Percentiles rank a stretch among this genome's conserved stretches.
phyloP scores from a whole-genome alignment of 225 moss, liverwort and hornwort species.

The Marchantia polymorpha region DNA sequence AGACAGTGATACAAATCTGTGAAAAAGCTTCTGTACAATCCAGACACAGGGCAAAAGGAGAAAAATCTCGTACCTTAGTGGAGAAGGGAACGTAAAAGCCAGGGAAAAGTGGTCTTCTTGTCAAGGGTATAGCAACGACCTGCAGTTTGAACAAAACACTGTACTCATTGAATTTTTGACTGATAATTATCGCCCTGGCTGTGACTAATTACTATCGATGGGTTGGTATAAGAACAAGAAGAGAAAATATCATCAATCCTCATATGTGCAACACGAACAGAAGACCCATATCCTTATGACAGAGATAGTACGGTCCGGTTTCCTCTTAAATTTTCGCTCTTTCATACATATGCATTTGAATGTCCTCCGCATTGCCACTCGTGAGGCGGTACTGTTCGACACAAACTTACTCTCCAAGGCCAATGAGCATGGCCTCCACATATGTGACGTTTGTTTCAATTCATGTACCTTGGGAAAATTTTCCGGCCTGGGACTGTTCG shows the following conservation, averaged over 20 bases:
- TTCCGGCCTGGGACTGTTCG: slow-evolving; percentile 89
- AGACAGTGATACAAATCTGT: too few species aligned
- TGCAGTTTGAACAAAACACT: slow-evolving; percentile 28
- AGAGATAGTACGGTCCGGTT: neutral
- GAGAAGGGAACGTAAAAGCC: slow-evolving; percentile 96
- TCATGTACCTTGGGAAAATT: slow-evolving; percentile 53
- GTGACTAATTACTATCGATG: too few species aligned
- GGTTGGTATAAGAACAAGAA: too few species aligned
- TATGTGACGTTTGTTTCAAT: neutral
- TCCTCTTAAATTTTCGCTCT: neutral
- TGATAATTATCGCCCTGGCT: too few species aligned
- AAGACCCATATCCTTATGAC: too few species aligned
- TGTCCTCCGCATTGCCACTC: too few species aligned
- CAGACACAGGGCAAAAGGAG: neutral
- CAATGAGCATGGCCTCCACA: neutral
- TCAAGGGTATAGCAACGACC: slow-evolving; percentile 86
- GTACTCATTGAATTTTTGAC: too few species aligned
- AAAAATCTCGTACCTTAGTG: slow-evolving; percentile 60
- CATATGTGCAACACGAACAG: too few species aligned
- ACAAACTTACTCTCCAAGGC: too few species aligned
- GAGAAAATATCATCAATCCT: too few species aligned
- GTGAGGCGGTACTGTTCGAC: neutral
- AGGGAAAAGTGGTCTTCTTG: slow-evolving; percentile 90
- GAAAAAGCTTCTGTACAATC: neutral
- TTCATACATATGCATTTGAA: neutral